A percentile compares a stretch with the other conserved stretches of the same genome.
Conservation (phyloP, 352 stramenopile species). For the Phytophthora pluvialis region DNA sequence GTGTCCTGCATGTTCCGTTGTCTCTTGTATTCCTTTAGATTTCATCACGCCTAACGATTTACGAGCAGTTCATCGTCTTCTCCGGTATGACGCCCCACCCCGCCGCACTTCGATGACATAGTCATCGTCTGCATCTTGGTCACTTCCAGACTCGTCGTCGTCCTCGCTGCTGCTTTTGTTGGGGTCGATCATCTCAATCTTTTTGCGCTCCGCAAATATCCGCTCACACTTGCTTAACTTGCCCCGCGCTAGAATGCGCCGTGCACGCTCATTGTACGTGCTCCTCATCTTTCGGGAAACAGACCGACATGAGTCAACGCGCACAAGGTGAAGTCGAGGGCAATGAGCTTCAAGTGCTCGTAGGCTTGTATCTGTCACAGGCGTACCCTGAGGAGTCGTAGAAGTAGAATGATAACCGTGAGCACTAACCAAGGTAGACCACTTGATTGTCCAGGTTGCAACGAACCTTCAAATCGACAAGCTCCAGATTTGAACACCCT, state of each 20-base stretch:
- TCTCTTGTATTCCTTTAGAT: not conserved
- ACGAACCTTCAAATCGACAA: conserved; percentile 73
- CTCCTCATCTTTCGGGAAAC: conserved; percentile 58
- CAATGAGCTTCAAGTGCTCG: conserved; percentile 48
- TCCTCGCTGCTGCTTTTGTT: conserved; percentile 48
- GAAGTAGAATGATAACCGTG: not conserved
- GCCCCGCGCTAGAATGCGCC: conserved; percentile 21
- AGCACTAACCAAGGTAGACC: not conserved
- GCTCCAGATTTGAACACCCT: conserved; percentile 44
- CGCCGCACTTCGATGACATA: conserved; percentile 34
- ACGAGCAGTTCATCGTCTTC: conserved; percentile 13
- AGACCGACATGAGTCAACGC: conserved; percentile 72
- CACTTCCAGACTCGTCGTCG: conserved; percentile 32
- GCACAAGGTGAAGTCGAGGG: conserved; percentile 54
- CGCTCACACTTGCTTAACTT: conserved; percentile 43
- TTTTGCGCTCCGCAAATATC: conserved; percentile 47
- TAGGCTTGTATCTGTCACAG: conserved; percentile 55
- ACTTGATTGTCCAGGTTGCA: not conserved
- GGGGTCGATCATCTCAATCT: conserved; percentile 39
- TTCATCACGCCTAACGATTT: too few species aligned
- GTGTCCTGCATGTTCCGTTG: not conserved
- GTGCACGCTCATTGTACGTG: conserved; percentile 41
- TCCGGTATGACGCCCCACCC: conserved; percentile 11
- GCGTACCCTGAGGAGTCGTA: conserved; percentile 35
- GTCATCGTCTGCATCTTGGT: conserved; percentile 20